Conservation (phyloP, 2,329 filamentous ascomycete genomes). For the Dissoconium aciculare region DNA sequence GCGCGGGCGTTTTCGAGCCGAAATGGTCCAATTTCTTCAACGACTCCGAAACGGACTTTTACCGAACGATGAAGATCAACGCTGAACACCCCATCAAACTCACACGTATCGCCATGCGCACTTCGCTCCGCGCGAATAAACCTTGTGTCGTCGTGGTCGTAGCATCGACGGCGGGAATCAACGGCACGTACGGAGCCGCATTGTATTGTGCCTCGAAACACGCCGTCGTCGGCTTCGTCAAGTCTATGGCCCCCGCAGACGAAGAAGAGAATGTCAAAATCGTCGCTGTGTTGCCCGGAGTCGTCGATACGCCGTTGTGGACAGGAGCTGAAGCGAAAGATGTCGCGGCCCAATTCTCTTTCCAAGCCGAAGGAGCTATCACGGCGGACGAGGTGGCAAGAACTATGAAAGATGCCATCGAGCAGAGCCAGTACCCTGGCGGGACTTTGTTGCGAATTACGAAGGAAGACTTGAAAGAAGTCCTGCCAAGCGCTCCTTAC, state of each 20-base stretch:
- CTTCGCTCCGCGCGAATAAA: conserved; percentile 21
- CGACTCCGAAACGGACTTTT: conserved; percentile 23
- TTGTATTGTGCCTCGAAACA: conserved; percentile 28
- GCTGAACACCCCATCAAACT: conserved; percentile 27
- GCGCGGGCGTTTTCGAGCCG: conserved; percentile 28
- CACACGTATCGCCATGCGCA: conserved; percentile 25
- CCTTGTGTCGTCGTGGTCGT: conserved; percentile 25
- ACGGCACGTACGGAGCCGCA: conserved; percentile 18
- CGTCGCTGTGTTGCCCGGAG: conserved; percentile 22
- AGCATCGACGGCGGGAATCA: conserved; percentile 22
- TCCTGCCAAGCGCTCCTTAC: conserved; percentile 8
- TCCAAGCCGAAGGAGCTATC: conserved; percentile 9
- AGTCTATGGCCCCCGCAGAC: conserved; percentile 23
- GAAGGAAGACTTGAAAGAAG: conserved; percentile 5
- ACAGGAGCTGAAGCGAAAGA: conserved; percentile 10
- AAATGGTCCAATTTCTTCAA: conserved; percentile 24
- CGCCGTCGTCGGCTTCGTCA: conserved; percentile 26
- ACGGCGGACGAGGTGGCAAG: conserved; percentile 16
- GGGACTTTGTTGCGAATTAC: conserved; percentile 6
- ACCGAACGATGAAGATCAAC: conserved; percentile 24
- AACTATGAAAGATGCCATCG: conserved; percentile 14
- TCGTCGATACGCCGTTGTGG: conserved; percentile 20
- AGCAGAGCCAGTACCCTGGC: conserved; percentile 3
- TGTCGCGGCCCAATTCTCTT: conserved; percentile 10
- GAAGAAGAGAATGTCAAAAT: conserved; percentile 23